Evolutionary conservation across 2,329 filamentous ascomycete species (phyloP).

Genomic region (Neonectria faginata): DNA sequence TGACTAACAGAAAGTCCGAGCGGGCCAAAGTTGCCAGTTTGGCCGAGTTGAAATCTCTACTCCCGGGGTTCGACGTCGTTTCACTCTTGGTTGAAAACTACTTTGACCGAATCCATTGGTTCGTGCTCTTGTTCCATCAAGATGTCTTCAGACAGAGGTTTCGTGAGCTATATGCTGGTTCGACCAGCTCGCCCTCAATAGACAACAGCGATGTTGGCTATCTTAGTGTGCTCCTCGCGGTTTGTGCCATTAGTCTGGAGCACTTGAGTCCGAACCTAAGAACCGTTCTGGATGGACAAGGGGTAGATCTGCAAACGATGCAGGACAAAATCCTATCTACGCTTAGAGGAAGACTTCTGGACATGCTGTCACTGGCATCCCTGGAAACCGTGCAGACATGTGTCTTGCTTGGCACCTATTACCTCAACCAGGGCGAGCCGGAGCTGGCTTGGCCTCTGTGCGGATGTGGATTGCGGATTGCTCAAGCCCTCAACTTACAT

Average conservation of each 20-base stretch:
- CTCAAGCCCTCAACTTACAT: constrained; percentile 51
- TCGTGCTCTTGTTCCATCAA: constrained; percentile 53
- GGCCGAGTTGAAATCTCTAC: constrained; percentile 26
- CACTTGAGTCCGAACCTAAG: constrained; percentile 16
- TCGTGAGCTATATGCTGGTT: constrained; percentile 19
- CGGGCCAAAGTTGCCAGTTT: not conserved
- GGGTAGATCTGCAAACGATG: not conserved
- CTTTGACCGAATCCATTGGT: constrained; percentile 55
- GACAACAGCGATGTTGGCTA: constrained; percentile 19
- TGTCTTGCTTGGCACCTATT: constrained; percentile 52
- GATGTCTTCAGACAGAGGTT: constrained; percentile 44
- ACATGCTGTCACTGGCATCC: constrained; percentile 34
- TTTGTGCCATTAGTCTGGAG: constrained; percentile 31
- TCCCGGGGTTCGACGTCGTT: constrained; percentile 42
- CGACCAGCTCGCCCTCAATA: not conserved
- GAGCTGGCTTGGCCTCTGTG: constrained; percentile 54
- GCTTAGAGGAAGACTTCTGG: constrained; percentile 25
- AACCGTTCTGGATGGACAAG: not conserved
- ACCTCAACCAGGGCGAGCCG: constrained; percentile 51
- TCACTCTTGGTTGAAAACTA: constrained; percentile 49
- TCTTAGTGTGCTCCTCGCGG: constrained; percentile 27
- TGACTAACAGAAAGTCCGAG: constrained; percentile 6
- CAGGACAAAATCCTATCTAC: constrained; percentile 10
- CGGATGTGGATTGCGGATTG: constrained; percentile 51
- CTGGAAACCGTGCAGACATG: constrained; percentile 51